Evolutionary conservation across 2,329 filamentous ascomycete species (phyloP), one percentile per base, ranked within the genome.

Genomic region (Calonectria ilicicola): DNA sequence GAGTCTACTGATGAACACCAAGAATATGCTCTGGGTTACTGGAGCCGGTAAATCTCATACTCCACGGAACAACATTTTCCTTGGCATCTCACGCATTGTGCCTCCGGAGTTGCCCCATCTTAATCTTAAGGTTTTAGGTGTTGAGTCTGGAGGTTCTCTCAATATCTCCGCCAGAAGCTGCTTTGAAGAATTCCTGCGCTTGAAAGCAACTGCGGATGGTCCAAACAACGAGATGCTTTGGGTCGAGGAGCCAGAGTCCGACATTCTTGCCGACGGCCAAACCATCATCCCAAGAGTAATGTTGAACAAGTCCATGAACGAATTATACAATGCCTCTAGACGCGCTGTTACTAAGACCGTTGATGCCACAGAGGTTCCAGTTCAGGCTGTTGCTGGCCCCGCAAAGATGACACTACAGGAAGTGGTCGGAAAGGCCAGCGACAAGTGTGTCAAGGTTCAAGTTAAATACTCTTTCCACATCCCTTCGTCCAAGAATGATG

Each of bases 11-110:
- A 49, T 66, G 51, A 69, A 42, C 21, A 29, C 72, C 5, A 63
- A 47, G 38, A 74, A 67, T 26, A 29, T 72, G 65, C 65, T 74
- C 2, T 74, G 72, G 72, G 70, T 74, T 14, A 74, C 69, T 14
- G 63, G 67, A 14, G 63, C 67, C 4, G 63, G 67, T 35, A 65
- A 62, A 56, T 65, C 67, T 19, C 47, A 67, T 29, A 65, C 46
- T 7, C 71, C 71, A 8, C 63, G 67, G 40, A 64, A 69, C 40
- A 56, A 44, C 27, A 73, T 73, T 56, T 70, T 73, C 56, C 62
- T 69, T 9, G 67, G 71, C 10, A 72, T 72, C 42, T 67, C 66
- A 5, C 66, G 70, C 15, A 67, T 70, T 29, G 49, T 56, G 2
- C 58, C 58, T 1, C 40, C 49, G 6, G 72, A 74, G 58, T 19